Conservation (phyloP, 768 basidiomycete species). For the Mycena crocata region DNA sequence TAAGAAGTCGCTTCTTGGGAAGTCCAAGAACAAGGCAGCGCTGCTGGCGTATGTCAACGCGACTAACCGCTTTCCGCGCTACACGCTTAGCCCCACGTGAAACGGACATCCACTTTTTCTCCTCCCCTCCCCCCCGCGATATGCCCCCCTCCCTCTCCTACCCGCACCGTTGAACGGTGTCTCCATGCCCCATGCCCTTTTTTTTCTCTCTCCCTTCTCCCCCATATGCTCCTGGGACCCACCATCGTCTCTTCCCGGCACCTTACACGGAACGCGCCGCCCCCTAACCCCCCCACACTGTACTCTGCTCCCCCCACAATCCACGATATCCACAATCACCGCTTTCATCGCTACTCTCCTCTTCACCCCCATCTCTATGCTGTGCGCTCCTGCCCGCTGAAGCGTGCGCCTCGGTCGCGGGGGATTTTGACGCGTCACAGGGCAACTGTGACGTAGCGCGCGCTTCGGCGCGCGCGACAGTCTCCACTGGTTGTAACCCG, state of each 20-base stretch:
- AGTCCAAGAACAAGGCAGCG: neutral
- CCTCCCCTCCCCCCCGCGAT: neutral
- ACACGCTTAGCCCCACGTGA: neutral
- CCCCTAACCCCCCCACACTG: neutral
- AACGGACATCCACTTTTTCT: neutral
- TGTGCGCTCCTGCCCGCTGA: no score
- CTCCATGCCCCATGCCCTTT: neutral
- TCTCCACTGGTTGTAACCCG: neutral
- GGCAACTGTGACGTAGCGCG: slow-evolving; percentile 7
- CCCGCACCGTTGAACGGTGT: neutral
- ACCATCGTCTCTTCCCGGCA: neutral
- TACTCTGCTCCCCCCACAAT: no score
- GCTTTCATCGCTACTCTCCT: no score
- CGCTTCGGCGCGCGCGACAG: neutral
- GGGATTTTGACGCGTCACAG: slow-evolving; percentile 3
- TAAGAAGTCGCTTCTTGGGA: neutral
- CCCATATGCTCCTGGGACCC: neutral
- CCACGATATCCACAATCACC: no score
- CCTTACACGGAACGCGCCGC: neutral
- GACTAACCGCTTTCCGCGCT: neutral
- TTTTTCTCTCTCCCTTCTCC: neutral
- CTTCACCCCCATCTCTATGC: no score
- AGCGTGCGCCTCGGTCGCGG: neutral
- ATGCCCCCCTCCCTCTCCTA: neutral
- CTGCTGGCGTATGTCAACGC: neutral